Conservation (phyloP, 2,329 filamentous ascomycete genomes). For the Fusarium tricinctum region DNA sequence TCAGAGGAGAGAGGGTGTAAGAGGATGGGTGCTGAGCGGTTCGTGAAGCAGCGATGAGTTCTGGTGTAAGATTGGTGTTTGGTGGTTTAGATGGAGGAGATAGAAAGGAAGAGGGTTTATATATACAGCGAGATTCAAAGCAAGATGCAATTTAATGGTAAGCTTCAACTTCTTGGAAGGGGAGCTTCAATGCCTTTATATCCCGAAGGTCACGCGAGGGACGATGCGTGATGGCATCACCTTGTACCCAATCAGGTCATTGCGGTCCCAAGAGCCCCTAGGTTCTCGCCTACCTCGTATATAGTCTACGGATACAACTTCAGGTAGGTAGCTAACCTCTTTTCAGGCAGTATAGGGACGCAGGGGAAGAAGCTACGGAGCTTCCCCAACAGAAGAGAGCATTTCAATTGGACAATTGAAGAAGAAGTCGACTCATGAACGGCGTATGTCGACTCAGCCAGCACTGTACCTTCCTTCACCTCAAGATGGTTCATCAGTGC, state of each 20-base stretch:
- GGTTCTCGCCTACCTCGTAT: conserved; percentile 12
- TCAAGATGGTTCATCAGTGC: conserved; percentile 27
- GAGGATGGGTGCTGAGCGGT: conserved; percentile 4
- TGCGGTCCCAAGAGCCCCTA: conserved; percentile 26
- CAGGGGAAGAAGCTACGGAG: conserved; percentile 20
- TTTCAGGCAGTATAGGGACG: not conserved
- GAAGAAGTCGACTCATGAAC: conserved; percentile 25
- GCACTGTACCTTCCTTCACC: conserved; percentile 12
- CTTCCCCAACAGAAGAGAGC: conserved; percentile 12
- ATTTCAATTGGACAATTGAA: conserved; percentile 36
- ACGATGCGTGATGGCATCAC: conserved; percentile 48
- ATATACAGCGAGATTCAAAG: conserved; percentile 1
- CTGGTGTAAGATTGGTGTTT: not conserved
- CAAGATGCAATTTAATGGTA: conserved; percentile 11
- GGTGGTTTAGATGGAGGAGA: conserved; percentile 6
- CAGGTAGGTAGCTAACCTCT: not conserved
- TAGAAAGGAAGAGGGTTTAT: not conserved
- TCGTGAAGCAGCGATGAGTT: conserved; percentile 1
- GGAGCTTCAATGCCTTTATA: conserved; percentile 47
- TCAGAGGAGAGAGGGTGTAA: conserved; percentile 14
- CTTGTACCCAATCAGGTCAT: conserved; percentile 50
- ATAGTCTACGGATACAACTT: not conserved
- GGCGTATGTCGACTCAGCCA: not conserved
- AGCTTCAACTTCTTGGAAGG: conserved; percentile 22
- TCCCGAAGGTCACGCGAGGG: conserved; percentile 48